Percentiles rank a stretch among this genome's conserved stretches.
phyloP scores from a whole-genome alignment of 306 rosid genomes.

The Lupinus albus region DNA sequence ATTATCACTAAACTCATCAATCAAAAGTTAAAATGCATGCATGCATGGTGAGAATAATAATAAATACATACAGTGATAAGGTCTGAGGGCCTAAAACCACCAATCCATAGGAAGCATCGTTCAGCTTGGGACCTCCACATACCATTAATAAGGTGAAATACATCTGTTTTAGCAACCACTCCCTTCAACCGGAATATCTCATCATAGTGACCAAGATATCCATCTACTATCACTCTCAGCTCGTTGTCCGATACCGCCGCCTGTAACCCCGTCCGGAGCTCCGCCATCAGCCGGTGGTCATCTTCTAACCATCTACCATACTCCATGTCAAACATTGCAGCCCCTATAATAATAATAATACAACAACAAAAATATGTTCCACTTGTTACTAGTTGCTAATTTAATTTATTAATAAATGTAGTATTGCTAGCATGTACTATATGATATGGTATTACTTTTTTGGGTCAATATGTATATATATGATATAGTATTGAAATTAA shows the following conservation, averaged over 20 bases:
- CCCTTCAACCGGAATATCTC: slow-evolving; percentile 74
- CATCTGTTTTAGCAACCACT: slow-evolving; percentile 80
- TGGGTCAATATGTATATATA: background rate
- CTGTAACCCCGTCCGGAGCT: slow-evolving; percentile 65
- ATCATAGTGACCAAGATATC: slow-evolving; percentile 70
- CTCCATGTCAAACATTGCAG: slow-evolving; percentile 94
- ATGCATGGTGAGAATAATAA: background rate
- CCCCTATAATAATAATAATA: slow-evolving; percentile 53
- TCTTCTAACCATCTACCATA: slow-evolving; percentile 92
- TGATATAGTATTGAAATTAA: background rate
- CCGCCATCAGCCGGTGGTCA: slow-evolving; percentile 74
- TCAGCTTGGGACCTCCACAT: slow-evolving; percentile 87
- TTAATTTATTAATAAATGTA: background rate
- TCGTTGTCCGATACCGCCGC: slow-evolving; percentile 65
- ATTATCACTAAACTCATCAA: background rate
- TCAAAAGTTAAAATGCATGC: too few species aligned
- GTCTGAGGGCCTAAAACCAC: slow-evolving; percentile 88
- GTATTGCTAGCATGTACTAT: background rate
- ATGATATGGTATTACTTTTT: background rate
- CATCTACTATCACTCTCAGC: slow-evolving; percentile 63
- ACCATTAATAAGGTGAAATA: slow-evolving; percentile 83
- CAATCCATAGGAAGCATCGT: slow-evolving; percentile 93
- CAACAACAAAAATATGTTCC: background rate
- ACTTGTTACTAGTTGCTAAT: background rate
- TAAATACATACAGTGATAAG: slow-evolving; percentile 67